Evolutionary conservation across 495 filamentous ascomycete genomes (phyloP).

Genomic region (Amphirosellinia nigrospora): DNA sequence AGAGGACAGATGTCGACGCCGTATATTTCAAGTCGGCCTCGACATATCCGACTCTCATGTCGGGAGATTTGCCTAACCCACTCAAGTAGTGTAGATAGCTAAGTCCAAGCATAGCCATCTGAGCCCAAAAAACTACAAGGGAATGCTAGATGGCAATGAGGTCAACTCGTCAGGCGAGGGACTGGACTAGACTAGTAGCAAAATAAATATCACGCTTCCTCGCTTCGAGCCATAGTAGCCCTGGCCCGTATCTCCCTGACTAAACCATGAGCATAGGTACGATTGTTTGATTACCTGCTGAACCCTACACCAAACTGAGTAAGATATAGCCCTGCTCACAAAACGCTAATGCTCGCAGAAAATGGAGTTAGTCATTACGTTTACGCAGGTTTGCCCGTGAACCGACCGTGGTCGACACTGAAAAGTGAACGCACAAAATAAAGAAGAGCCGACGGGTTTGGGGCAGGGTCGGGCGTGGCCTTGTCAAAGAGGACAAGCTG

Average conservation of each 20-base stretch:
- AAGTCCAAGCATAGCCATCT: not conserved
- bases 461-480: not conserved
- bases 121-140: not conserved
- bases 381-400: not conserved
- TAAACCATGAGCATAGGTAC: not conserved
- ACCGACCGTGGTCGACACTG: slow-evolving; percentile 1
- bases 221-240: not conserved
- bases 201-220: slow-evolving; percentile 3
- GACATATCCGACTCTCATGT: not conserved
- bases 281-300: not conserved
- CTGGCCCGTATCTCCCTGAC: slow-evolving; percentile 6
- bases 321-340: slow-evolving; percentile 17
- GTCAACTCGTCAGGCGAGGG: not conserved
- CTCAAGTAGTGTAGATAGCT: not conserved
- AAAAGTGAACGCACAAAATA: not conserved
- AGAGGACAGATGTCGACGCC: not conserved
- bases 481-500: not conserved
- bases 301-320: slow-evolving; percentile 17
- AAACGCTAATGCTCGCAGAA: slow-evolving; percentile 39
- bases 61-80: not conserved
- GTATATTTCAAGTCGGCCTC: not conserved
- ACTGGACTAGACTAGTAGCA: not conserved
- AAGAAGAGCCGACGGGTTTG: slow-evolving; percentile 5
- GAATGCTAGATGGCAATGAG: not conserved
- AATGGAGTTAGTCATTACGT: slow-evolving; percentile 7